Evolutionary conservation across 1,139 yeast genomes (phyloP), one percentile per base, ranked within the genome.

Genomic region (Yamadazyma dendronema): DNA sequence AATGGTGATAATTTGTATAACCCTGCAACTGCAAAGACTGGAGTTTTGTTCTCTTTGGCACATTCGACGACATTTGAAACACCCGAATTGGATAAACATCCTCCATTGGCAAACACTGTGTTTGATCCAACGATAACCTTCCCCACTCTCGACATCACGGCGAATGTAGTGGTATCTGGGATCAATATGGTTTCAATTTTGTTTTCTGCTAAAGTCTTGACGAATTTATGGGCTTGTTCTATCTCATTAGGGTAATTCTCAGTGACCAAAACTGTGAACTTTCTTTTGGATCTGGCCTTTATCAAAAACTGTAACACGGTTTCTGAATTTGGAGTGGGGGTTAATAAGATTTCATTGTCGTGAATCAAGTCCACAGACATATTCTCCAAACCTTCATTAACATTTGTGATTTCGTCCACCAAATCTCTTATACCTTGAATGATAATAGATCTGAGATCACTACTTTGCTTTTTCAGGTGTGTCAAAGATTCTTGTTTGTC

Each of bases 81-180:
- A 33, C 98, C 99, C 0, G 95, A 80, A 16, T 85, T 79, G 2
- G 96, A 80, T 40, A 89, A 77, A 48, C 96, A 84, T 8, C 98
- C 97, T 40, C 99, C 99, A 56, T 94, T 92, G 38, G 96, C 96
- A 58, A 88, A 84, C 7, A 94, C 97, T 0, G 96, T 81, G 47
- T 87, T 79, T 1, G 97, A 83, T 16, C 97, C 97, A 43, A 94
- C 78, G 43, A 92, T 79, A 19, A 94, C 98, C 59, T 94, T 94
- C 33, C 97, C 97, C 3, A 94, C 98, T 46, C 97, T 72, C 34
- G 97, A 85, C 98, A 94, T 94, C 34, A 94, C 86, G 0, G 98
- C 97, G 61, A 84, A 88, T 0, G 84, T 89, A 19, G 96, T 84
- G 3, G 95, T 77, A 56, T 94, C 99, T 0, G 98, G 97, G 33